Evolutionary conservation across 2,329 filamentous ascomycete species (phyloP).

Genomic region (Chrysoporthe puriensis): DNA sequence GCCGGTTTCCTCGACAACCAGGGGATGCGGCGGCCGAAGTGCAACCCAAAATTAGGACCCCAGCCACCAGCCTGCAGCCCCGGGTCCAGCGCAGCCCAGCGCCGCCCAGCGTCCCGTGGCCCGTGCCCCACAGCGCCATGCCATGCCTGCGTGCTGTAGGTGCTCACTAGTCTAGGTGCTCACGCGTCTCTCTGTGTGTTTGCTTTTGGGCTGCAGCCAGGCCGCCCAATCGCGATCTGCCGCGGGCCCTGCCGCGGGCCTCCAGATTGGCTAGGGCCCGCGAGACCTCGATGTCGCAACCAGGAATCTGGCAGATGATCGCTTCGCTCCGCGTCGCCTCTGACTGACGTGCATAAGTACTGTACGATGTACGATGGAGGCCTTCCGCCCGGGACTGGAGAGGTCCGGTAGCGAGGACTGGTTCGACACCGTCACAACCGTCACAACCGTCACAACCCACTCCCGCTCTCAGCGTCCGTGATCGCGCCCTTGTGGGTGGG

Average conservation of each 20-base stretch:
- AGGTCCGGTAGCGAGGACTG: neutral
- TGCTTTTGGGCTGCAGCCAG: neutral
- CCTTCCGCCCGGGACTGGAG: conserved; percentile 1
- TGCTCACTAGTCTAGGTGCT: neutral
- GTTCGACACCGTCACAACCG: too few species aligned
- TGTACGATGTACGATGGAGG: too few species aligned
- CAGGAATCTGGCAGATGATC: conserved; percentile 11
- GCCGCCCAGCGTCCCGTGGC: neutral
- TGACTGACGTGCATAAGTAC: conserved; percentile 10
- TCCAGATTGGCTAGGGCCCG: neutral
- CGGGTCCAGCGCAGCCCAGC: too few species aligned
- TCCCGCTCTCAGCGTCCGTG: too few species aligned
- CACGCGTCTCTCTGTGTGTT: neutral
- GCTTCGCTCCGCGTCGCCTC: conserved; percentile 1
- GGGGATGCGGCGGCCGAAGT: neutral
- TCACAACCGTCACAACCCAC: too few species aligned
- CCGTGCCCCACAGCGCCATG: neutral
- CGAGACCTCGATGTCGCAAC: neutral
- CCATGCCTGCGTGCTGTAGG: too few species aligned
- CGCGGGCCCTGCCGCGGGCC: neutral
- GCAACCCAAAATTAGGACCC: conserved; percentile 2
- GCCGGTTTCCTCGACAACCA: conserved; percentile 5
- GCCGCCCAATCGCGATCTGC: neutral
- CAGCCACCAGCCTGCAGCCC: neutral
- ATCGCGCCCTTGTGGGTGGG: too few species aligned